phyloP scores from a whole-genome alignment of 2,329 filamentous ascomycete species.

The Colletotrichum lupini region DNA sequence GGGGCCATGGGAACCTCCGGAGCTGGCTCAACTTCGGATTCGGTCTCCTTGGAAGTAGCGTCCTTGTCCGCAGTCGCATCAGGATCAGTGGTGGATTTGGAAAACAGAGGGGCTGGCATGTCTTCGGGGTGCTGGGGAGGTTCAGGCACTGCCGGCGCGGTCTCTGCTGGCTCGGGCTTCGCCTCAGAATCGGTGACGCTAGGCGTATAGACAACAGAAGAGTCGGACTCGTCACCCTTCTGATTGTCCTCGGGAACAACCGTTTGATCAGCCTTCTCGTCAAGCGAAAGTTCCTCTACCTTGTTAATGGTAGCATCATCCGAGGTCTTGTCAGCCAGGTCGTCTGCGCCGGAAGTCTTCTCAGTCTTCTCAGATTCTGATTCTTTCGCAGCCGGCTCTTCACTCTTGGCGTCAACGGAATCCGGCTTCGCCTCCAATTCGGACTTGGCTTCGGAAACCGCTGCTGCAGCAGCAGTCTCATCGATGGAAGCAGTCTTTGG shows the following conservation, averaged over 20 bases:
- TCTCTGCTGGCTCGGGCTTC: slow-evolving; percentile 23
- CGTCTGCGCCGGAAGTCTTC: neutral
- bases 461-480: slow-evolving; percentile 32
- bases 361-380: neutral
- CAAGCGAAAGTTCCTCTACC: slow-evolving; percentile 29
- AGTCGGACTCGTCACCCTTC: slow-evolving; percentile 42
- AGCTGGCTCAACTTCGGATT: slow-evolving; percentile 40
- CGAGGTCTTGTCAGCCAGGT: neutral
- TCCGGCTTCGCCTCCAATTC: slow-evolving; percentile 24
- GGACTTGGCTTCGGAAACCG: slow-evolving; percentile 32
- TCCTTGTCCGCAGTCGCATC: slow-evolving; percentile 4
- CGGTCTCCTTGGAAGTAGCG: neutral
- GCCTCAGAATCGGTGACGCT: slow-evolving; percentile 25
- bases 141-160: slow-evolving; percentile 1
- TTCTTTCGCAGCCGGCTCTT: slow-evolving; percentile 7
- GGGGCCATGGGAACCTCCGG: slow-evolving; percentile 29
- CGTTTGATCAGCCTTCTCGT: slow-evolving; percentile 21
- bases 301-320: slow-evolving; percentile 23
- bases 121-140: slow-evolving; percentile 71
- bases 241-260: slow-evolving; percentile 22
- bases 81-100: slow-evolving; percentile 44
- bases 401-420: slow-evolving; percentile 20
- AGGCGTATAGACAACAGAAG: slow-evolving; percentile 40
- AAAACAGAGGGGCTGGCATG: slow-evolving; percentile 74
- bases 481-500: slow-evolving; percentile 38